phyloP scores from a whole-genome alignment of 2,329 filamentous ascomycete genomes.

The Paecilomyces formosus region DNA sequence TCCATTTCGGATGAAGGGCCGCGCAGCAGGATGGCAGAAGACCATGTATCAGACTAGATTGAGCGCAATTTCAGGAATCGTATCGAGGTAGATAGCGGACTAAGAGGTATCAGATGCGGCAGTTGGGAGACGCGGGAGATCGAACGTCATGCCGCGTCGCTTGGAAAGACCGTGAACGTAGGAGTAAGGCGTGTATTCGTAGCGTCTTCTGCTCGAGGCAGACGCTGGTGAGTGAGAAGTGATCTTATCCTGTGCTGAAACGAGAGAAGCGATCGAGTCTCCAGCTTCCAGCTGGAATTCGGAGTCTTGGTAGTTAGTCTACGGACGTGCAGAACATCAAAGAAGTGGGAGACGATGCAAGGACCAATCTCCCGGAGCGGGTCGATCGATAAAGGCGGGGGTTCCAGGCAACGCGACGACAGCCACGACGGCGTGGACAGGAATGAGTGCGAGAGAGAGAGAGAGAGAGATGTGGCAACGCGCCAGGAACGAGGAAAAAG shows the following conservation, averaged over 20 bases:
- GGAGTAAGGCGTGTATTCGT: neutral
- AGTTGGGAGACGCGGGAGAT: slow-evolving; percentile 7
- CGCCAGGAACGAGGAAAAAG: neutral
- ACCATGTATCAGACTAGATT: neutral
- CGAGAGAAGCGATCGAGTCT: neutral
- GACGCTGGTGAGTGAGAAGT: neutral
- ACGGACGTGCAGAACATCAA: neutral
- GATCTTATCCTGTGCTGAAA: neutral
- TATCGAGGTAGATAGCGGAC: slow-evolving; percentile 3
- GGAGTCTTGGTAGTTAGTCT: neutral
- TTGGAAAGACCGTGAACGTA: neutral
- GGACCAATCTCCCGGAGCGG: neutral
- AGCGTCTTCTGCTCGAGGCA: neutral
- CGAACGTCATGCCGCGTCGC: slow-evolving; percentile 22
- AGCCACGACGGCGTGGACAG: neutral
- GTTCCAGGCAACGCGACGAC: neutral
- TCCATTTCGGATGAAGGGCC: slow-evolving; percentile 26
- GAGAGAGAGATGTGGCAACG: neutral
- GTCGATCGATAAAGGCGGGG: neutral
- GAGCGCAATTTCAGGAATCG: neutral
- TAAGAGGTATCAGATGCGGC: slow-evolving; percentile 15
- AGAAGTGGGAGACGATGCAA: neutral
- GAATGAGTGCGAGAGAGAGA: neutral
- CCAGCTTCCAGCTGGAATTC: neutral
- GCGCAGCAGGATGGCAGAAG: neutral